A percentile compares a stretch with the other conserved stretches of the same genome.
Conservation (phyloP, 1,139 yeast species). For the Yamadazyma taylorii region DNA sequence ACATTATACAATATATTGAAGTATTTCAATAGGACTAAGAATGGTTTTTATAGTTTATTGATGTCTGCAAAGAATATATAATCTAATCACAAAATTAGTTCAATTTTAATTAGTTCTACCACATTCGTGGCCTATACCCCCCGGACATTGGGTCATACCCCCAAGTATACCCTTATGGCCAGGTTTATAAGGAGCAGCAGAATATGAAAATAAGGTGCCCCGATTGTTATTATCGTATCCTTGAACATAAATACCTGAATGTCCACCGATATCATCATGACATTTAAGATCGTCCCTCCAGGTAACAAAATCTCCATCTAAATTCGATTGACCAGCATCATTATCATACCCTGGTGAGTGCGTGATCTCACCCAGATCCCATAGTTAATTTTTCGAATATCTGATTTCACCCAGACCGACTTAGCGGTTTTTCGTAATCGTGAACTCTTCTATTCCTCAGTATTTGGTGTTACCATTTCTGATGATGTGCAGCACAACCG, state of each 20-base stretch:
- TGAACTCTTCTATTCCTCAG: no score
- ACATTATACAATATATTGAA: no score
- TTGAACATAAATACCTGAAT: constrained; percentile 1
- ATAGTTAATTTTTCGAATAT: no score
- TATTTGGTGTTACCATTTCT: no score
- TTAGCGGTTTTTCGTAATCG: no score
- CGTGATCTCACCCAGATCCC: no score
- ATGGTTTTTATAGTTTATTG: no score
- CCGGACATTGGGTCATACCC: neutral
- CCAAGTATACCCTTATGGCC: neutral
- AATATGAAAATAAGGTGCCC: constrained; percentile 1
- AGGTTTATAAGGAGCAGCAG: constrained; percentile 1
- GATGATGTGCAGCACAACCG: no score
- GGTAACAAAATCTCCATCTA: constrained; percentile 1
- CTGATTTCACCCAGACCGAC: no score
- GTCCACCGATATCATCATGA: neutral
- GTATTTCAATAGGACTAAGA: no score
- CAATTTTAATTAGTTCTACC: neutral
- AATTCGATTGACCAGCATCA: neutral
- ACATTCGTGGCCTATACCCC: constrained; percentile 1
- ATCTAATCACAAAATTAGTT: neutral
- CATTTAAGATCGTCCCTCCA: constrained; percentile 1
- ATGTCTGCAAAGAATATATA: neutral
- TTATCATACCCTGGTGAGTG: no score
- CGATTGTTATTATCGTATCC: neutral